Evolutionary conservation across 2,329 filamentous ascomycete species (phyloP), one percentile per base, ranked within the genome.

Genomic region (Chrysosphaeria jannelii): DNA sequence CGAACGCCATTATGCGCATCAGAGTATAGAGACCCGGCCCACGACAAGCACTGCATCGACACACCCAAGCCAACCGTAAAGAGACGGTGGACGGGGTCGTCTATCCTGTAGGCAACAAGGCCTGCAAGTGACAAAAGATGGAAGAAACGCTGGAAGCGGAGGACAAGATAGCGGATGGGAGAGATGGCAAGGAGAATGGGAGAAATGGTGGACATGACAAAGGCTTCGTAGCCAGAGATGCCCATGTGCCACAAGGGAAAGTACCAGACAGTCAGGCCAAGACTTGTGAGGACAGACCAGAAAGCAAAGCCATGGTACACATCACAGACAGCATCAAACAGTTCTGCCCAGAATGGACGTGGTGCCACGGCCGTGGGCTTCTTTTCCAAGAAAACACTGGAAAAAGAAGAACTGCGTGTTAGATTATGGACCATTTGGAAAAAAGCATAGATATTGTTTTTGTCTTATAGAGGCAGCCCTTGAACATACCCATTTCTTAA

Each of bases 171-270:
- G 28, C 76, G 68, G 10, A 91, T 29, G 1, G 65, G 50, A 22
- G 54, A 55, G 30, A 78, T 67, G 12, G 55, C 64, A 20, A 97
- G 61, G 11, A 93, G 43, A 19, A 79, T 51, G 0, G 85, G 85
- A 4, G 79, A 72, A 24, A 81, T 44, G 4, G 75, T 81, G 23
- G 58, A 61, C 63, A 93, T 69, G 37, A 97, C 67, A 33, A 89
- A 54, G 20, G 66, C 69, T 46, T 97, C 85, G 39, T 85, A 97
- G 30, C 85, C 85, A 4, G 81, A 93, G 29, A 97, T 88, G 14
- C 85, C 85, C 85, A 97, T 97, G 42, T 91, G 65, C 85, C 85
- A 97, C 8, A 97, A 59, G 9, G 85, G 85, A 41, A 97, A 97
- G 44, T 88, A 97, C 85, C 85, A 97, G 21, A 97, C 70, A 20